Evolutionary conservation across 2,329 filamentous ascomycete species (phyloP), one percentile per base, ranked within the genome.

Genomic region (Fonsecaea monophora): DNA sequence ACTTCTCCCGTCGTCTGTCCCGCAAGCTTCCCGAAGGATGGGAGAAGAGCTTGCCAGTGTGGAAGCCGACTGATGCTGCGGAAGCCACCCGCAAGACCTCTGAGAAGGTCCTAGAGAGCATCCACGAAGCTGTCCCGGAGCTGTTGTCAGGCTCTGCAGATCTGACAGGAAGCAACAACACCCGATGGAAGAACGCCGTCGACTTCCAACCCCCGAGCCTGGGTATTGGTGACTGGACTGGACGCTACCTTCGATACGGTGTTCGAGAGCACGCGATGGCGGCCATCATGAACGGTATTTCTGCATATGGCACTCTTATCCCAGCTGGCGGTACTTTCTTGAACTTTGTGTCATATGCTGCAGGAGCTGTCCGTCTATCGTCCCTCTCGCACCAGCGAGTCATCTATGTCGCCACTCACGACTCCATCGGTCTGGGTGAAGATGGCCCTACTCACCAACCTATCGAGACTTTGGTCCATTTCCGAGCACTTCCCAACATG

Each of bases 401-500:
- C 78, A 94, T 99, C 85, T 96, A 95, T 90, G 87, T 98, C 75
- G 94, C 95, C 77, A 98, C 94, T 74, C 94, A 98, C 87, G 94
- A 98, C 87, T 97, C 94, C 73, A 99, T 99, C 76, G 95, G 95
- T 86, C 92, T 98, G 74, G 95, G 95, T 82, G 95, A 99, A 85
- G 95, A 99, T 78, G 95, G 95, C 71, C 94, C 95, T 74, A 99
- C 95, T 65, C 95, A 99, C 85, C 95, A 99, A 87, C 95, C 95
- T 80, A 97, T 99, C 75, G 95, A 99, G 89, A 97, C 93, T 53
- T 89, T 98, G 71, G 91, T 94, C 68, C 95, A 98, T 84, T 98
- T 98, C 92, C 94, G 95, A 80, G 95, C 95, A 72, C 88, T 98
- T 75, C 95, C 95, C 78, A 99, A 99, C 90, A 92, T 91, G 86